Evolutionary conservation across 768 basidiomycete species (phyloP).

Genomic region (Xerocomellus intermedius): DNA sequence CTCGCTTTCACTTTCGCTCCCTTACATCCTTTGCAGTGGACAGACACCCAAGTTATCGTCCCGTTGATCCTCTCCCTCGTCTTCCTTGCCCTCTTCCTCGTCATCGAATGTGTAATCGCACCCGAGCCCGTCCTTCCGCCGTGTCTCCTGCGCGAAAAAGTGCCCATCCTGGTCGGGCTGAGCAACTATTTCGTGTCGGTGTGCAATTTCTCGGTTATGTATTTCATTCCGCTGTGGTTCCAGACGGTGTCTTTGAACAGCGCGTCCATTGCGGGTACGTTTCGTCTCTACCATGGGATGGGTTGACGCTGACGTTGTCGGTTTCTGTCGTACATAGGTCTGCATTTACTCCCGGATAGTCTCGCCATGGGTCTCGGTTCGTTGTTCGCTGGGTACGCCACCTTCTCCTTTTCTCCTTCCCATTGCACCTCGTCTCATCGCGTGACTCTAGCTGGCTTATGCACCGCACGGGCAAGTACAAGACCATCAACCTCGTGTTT

Average conservation of each 20-base stretch:
- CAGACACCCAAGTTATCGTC: constrained; percentile 47
- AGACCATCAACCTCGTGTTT: constrained; percentile 44
- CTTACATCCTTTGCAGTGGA: constrained; percentile 44
- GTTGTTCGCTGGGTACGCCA: constrained; percentile 45
- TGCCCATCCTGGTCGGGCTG: constrained; percentile 66
- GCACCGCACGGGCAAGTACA: constrained; percentile 53
- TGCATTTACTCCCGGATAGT: constrained; percentile 52
- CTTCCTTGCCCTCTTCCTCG: constrained; percentile 52
- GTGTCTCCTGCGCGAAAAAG: constrained; percentile 57
- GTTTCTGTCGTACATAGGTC: constrained; percentile 22
- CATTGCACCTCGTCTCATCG: background rate
- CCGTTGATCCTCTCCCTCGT: constrained; percentile 44
- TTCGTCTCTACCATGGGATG: too few species aligned
- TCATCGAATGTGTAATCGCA: constrained; percentile 60
- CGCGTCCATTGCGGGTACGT: constrained; percentile 60
- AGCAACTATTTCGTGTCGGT: constrained; percentile 72
- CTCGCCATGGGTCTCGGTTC: constrained; percentile 49
- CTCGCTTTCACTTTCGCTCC: too few species aligned
- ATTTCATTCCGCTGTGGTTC: constrained; percentile 81
- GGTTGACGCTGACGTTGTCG: background rate
- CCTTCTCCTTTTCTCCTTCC: too few species aligned
- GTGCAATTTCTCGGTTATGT: constrained; percentile 75
- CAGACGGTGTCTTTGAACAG: constrained; percentile 71
- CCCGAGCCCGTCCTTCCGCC: constrained; percentile 71
- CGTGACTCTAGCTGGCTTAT: constrained; percentile 39